A percentile compares a stretch with the other conserved stretches of the same genome.
phyloP scores from a whole-genome alignment of 371 early-diverging fungal genomes.

The Mortierella sp. region DNA sequence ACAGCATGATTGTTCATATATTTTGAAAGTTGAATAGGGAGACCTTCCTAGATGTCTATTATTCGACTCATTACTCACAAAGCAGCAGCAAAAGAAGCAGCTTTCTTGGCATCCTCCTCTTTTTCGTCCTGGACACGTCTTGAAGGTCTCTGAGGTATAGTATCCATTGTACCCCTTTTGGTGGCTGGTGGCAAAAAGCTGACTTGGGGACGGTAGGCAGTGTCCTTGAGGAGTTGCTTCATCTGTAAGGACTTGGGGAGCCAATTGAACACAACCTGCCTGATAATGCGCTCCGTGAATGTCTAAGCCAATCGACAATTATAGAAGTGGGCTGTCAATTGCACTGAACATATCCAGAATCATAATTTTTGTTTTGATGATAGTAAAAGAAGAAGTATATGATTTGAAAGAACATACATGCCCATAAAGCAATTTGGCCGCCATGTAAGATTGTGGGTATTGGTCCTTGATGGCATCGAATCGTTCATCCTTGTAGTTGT shows the following conservation, averaged over 20 bases:
- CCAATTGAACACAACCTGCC: background rate
- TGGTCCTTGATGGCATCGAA: background rate
- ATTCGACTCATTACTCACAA: background rate
- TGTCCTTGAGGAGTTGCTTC: background rate
- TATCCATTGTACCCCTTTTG: background rate
- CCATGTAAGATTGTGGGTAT: background rate
- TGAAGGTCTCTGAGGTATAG: background rate
- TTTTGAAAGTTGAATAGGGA: too few species aligned
- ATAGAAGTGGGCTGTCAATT: too few species aligned
- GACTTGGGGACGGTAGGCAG: background rate
- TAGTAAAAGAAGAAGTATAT: too few species aligned
- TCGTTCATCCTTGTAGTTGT: background rate
- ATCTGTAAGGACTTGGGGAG: background rate
- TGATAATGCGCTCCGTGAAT: background rate
- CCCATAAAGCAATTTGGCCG: background rate
- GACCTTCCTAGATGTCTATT: too few species aligned
- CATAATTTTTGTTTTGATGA: too few species aligned
- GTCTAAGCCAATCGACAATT: background rate
- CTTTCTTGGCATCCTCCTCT: background rate
- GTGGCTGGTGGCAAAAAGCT: background rate
- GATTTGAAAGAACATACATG: background rate
- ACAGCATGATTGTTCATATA: too few species aligned
- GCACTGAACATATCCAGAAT: too few species aligned
- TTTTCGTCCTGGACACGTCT: background rate
- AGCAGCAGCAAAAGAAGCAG: background rate